These are phyloP conservation scores for Phylloporus sp. DNA, from an alignment of 768 basidiomycete genomes.

Conservation along the genomic window DNA sequence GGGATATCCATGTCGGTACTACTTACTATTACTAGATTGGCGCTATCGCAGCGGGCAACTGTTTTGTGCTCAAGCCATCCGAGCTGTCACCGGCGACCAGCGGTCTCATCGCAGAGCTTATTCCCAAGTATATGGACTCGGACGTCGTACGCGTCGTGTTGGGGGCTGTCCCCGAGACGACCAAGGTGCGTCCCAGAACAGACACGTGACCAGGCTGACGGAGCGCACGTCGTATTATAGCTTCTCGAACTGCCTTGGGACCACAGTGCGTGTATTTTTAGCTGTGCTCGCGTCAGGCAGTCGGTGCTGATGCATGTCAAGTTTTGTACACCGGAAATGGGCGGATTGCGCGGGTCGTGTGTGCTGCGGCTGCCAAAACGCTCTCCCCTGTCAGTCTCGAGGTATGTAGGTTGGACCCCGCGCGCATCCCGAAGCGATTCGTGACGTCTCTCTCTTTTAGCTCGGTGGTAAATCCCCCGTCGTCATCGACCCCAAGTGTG, in stretches of 20 bases:
- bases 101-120: slow-evolving; percentile 56
- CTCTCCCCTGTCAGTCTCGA: slow-evolving; percentile 65
- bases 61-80: slow-evolving; percentile 70
- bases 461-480: slow-evolving; percentile 74
- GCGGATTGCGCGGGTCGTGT: slow-evolving; percentile 62
- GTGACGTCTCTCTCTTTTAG: slow-evolving; percentile 29
- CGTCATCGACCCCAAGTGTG: slow-evolving; percentile 63
- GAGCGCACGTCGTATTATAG: slow-evolving; percentile 36
- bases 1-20: not conserved
- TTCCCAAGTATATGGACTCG: slow-evolving; percentile 72
- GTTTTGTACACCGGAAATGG: slow-evolving; percentile 56
- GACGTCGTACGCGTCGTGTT: slow-evolving; percentile 63
- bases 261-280: slow-evolving; percentile 39
- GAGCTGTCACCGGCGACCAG: slow-evolving; percentile 57
- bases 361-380: slow-evolving; percentile 69
- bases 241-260: slow-evolving; percentile 70
- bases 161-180: slow-evolving; percentile 61
- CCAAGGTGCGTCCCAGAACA: slow-evolving; percentile 34
- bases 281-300: not conserved
- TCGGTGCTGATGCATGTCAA: slow-evolving; percentile 4
- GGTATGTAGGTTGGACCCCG: slow-evolving; percentile 28
- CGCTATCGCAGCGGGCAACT: slow-evolving; percentile 76
- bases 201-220: not conserved
- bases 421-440: not conserved
- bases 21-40: slow-evolving; percentile 51